phyloP scores from a whole-genome alignment of 345 rosid species.

The Salix arbutifolia region DNA sequence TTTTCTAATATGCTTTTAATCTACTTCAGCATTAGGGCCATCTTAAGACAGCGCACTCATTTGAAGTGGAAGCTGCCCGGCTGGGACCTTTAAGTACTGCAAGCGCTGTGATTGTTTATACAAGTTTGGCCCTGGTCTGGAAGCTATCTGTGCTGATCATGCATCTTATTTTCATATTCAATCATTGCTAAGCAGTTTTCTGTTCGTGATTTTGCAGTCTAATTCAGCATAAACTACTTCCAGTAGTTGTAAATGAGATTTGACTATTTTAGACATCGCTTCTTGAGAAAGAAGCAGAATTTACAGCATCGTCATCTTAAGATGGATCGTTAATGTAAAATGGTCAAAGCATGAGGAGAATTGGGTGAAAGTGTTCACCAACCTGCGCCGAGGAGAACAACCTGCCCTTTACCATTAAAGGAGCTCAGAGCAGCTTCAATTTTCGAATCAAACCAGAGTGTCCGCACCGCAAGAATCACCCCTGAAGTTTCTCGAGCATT shows the following conservation, averaged over 20 bases:
- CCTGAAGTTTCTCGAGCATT: slow-evolving; percentile 81
- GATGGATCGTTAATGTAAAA: background rate
- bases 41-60: background rate
- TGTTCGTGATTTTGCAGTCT: background rate
- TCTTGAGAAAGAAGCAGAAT: background rate
- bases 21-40: background rate
- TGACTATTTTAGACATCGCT: background rate
- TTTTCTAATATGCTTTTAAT: background rate
- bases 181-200: background rate
- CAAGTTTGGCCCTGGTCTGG: background rate
- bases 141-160: background rate
- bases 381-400: slow-evolving; percentile 97
- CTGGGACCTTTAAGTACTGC: background rate
- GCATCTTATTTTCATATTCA: background rate
- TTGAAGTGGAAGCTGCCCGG: background rate
- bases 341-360: slow-evolving; percentile 4
- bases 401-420: slow-evolving; percentile 48
- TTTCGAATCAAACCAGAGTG: slow-evolving; percentile 85
- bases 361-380: slow-evolving; percentile 11
- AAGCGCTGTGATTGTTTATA: background rate
- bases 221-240: background rate
- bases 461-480: slow-evolving; percentile 77
- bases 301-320: background rate
- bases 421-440: slow-evolving; percentile 68
- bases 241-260: background rate